Percentiles rank a stretch among this genome's conserved stretches.
Evolutionary conservation across 2,329 filamentous ascomycete species (phyloP).

Genomic region (Xylaria sp.): DNA sequence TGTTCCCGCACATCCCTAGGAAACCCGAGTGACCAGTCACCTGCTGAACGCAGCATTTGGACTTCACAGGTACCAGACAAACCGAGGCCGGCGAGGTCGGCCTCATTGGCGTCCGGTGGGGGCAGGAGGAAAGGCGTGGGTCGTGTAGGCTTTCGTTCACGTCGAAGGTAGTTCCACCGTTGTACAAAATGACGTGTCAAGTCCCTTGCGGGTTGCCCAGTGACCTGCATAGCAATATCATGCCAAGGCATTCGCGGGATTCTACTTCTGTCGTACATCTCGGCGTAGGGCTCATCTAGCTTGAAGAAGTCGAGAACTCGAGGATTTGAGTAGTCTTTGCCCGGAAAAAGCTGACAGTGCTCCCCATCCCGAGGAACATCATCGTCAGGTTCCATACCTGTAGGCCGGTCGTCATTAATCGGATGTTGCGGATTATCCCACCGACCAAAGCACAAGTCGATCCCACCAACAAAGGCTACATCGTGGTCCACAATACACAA

Average conservation of each 20-base stretch:
- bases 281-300: conserved; percentile 93
- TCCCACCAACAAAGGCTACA: conserved; percentile 92
- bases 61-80: conserved; percentile 96
- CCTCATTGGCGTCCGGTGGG: conserved; percentile 88
- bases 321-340: conserved; percentile 98
- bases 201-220: conserved; percentile 94
- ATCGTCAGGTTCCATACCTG: conserved; percentile 83
- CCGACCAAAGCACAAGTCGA: conserved; percentile 95
- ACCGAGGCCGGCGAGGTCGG: conserved; percentile 87
- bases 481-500: conserved; percentile 97
- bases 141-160: conserved; percentile 90
- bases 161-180: conserved; percentile 95
- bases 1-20: conserved; percentile 79
- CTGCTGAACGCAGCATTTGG: conserved; percentile 91
- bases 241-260: conserved; percentile 98
- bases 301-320: conserved; percentile 95
- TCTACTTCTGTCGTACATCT: conserved; percentile 95
- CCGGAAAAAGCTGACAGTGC: conserved; percentile 95
- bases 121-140: conserved; percentile 94
- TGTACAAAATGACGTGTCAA: conserved; percentile 96
- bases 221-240: conserved; percentile 97
- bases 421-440: conserved; percentile 97
- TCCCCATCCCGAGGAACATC: conserved; percentile 87
- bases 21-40: conserved; percentile 91
- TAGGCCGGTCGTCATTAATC: conserved; percentile 91